Percentiles rank a stretch among this genome's conserved stretches.
These are phyloP conservation scores for Rehmannia glutinosa DNA, from an alignment of 257 asterid genomes.

Conservation along the genomic window DNA sequence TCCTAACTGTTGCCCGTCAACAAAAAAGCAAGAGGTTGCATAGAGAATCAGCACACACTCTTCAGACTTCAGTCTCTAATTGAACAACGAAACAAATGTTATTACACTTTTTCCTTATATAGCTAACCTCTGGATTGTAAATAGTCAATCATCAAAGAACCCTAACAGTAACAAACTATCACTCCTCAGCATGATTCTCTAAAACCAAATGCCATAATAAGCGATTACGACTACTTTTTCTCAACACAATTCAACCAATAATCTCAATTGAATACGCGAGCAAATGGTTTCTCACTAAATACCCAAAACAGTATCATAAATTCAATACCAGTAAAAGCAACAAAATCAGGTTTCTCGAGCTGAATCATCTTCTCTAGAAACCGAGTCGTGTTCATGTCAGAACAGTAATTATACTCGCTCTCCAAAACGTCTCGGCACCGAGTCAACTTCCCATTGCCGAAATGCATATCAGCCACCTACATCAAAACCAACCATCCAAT, in stretches of 20 bases:
- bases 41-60: not conserved
- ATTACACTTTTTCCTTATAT: not conserved
- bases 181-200: not conserved
- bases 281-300: not conserved
- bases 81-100: not conserved
- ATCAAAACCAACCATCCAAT: conserved; percentile 12
- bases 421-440: conserved; percentile 85
- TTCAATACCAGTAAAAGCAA: conserved; percentile 79
- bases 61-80: not conserved
- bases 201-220: not conserved
- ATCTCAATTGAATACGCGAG: not conserved
- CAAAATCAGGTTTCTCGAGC: conserved; percentile 84
- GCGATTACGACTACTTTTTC: not conserved
- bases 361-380: conserved; percentile 74
- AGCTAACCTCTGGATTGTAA: not conserved
- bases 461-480: conserved; percentile 99
- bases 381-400: conserved; percentile 74
- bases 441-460: conserved; percentile 80
- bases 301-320: not conserved
- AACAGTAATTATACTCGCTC: conserved; percentile 54
- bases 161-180: too few relatives aligned
- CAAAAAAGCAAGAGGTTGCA: not conserved
- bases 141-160: too few relatives aligned
- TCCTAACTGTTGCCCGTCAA: not conserved
- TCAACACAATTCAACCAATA: not conserved